Base-by-base conservation (phyloP, 2,329 filamentous ascomycete species). In the Chaetomiaceae sp. region DNA sequence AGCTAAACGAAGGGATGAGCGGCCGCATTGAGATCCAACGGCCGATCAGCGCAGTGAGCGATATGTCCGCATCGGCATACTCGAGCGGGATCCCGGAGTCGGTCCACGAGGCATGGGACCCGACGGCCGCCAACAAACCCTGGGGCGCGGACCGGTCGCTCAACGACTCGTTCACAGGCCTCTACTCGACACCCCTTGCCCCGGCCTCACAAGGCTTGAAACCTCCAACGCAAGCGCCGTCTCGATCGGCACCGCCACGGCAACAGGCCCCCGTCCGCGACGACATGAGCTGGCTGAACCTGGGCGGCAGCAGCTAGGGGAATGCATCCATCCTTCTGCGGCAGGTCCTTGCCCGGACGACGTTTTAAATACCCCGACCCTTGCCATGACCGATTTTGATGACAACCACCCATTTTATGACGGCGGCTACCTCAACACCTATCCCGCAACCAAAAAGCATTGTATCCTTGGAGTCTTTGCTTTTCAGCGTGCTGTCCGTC, bases 271-370 rank as follows among this genome's bases (percentile, higher is more conserved):
- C 71, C 20, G 75, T 71, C 68, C 76, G 78, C 11, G 78, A 77
- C 46, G 87, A 90, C 67, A 88, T 90, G 85, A 89, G 85, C 69
- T 91, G 87, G 87, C 71, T 91, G 58, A 90, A 90, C 64, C 75
- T 90, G 16, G 84, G 82, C 5, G 37, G 18, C 21, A 42, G 20
- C n/a, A n/a, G n/a, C n/a, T n/a, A n/a, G n/a, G n/a, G n/a, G n/a
- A n/a, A n/a, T n/a, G n/a, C n/a, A n/a, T n/a, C n/a, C n/a, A n/a
- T n/a, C n/a, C n/a, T n/a, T n/a, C n/a, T n/a, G n/a, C n/a, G n/a
- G n/a, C n/a, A n/a, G n/a, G n/a, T n/a, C n/a, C n/a, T n/a, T n/a
- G n/a, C n/a, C n/a, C n/a, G n/a, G n/a, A n/a, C n/a, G n/a, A n/a
- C n/a, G n/a, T n/a, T n/a, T n/a, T n/a, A n/a, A 16, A 27, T 21